Conservation (phyloP, 805 yeast genomes). For the Pichia pseudocactophila region DNA sequence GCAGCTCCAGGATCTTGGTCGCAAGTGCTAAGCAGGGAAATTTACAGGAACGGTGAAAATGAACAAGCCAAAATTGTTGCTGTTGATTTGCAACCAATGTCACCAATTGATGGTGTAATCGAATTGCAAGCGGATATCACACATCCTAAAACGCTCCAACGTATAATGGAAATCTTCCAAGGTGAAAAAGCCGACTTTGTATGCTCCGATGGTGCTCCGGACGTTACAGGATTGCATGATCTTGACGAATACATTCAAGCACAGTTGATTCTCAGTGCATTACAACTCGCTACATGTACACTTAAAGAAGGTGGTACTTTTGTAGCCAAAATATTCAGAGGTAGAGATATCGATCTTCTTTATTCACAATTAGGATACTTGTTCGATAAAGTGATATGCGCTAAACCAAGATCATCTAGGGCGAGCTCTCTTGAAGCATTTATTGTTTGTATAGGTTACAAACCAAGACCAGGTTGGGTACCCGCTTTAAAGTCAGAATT, state of each 20-base stretch:
- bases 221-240: constrained; percentile 95
- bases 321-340: constrained; percentile 94
- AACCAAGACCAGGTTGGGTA: constrained; percentile 76
- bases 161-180: constrained; percentile 72
- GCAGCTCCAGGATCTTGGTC: constrained; percentile 99
- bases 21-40: constrained; percentile 75
- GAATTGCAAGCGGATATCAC: constrained; percentile 95
- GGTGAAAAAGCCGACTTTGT: constrained; percentile 94
- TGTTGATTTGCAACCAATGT: constrained; percentile 95
- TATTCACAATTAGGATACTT: constrained; percentile 86
- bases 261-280: constrained; percentile 82
- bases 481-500: constrained; percentile 45
- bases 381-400: constrained; percentile 84
- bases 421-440: constrained; percentile 93
- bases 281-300: constrained; percentile 84
- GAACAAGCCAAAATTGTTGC: constrained; percentile 62
- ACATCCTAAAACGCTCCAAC: constrained; percentile 78
- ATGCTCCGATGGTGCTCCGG: constrained; percentile 97
- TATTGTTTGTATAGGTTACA: constrained; percentile 83
- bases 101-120: constrained; percentile 86
- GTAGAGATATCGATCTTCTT: constrained; percentile 87
- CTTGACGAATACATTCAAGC: constrained; percentile 96
- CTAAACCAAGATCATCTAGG: constrained; percentile 92
- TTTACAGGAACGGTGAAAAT: constrained; percentile 32
- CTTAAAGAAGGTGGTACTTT: constrained; percentile 85